phyloP scores from a whole-genome alignment of 1,284 basidiomycete species.

The Ceratobasidium sp. region DNA sequence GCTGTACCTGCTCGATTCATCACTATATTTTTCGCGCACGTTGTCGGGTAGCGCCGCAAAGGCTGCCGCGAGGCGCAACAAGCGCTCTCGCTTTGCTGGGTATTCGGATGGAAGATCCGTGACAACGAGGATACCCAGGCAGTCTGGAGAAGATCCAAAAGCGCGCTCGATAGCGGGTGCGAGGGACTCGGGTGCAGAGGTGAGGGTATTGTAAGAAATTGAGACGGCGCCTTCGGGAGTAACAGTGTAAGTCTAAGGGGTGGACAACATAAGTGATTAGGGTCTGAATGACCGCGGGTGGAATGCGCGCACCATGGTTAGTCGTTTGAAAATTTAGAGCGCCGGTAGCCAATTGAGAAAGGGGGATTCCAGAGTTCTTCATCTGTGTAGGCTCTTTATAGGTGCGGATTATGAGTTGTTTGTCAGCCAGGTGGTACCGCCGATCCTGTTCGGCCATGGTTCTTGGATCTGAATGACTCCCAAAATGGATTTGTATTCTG shows the following conservation, averaged over 20 bases:
- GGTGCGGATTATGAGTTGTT: neutral
- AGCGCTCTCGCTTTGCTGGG: constrained; percentile 68
- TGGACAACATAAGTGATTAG: neutral
- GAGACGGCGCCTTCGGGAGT: constrained; percentile 68
- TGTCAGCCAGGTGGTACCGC: constrained; percentile 5
- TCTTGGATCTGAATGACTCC: neutral
- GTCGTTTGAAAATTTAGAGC: constrained; percentile 6
- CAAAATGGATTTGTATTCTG: neutral
- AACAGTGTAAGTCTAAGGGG: constrained; percentile 30
- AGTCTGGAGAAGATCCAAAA: constrained; percentile 81
- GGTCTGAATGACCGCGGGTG: neutral
- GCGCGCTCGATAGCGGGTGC: constrained; percentile 73
- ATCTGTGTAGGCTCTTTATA: constrained; percentile 18
- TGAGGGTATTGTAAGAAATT: constrained; percentile 75
- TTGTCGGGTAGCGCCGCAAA: constrained; percentile 78
- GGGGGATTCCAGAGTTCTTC: constrained; percentile 2
- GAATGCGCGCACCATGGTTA: constrained; percentile 13
- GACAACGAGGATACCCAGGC: constrained; percentile 83
- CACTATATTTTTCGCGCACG: constrained; percentile 76
- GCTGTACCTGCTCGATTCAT: constrained; percentile 76
- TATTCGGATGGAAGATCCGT: constrained; percentile 82
- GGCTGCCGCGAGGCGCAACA: constrained; percentile 77
- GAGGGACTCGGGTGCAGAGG: constrained; percentile 70
- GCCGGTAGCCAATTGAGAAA: neutral
- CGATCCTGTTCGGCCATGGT: constrained; percentile 27